Conservation (phyloP, 1,284 basidiomycete species). For the Cryptococcus sp. region DNA sequence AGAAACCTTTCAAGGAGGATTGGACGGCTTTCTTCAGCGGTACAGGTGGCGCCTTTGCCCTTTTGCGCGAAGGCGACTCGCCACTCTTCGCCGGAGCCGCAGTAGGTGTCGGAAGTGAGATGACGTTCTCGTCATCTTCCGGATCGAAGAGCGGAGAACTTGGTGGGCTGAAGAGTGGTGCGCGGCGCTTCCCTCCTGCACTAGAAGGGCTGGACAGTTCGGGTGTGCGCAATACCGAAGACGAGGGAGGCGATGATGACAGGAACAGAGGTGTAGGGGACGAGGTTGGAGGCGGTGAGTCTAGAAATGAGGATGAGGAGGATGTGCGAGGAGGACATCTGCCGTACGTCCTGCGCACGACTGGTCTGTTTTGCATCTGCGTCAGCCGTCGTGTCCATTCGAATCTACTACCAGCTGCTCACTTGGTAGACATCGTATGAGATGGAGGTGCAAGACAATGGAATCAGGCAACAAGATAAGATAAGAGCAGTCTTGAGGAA, state of each 20-base stretch:
- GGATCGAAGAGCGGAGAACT: constrained; percentile 12
- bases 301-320: constrained; percentile 22
- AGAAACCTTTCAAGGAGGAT: constrained; percentile 39
- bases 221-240: constrained; percentile 18
- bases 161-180: neutral
- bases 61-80: neutral
- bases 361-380: constrained; percentile 22
- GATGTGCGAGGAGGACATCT: constrained; percentile 16
- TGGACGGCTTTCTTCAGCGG: constrained; percentile 20
- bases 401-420: neutral
- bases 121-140: constrained; percentile 15
- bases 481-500: constrained; percentile 1
- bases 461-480: neutral
- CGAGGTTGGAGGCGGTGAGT: constrained; percentile 11
- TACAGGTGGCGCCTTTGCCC: neutral
- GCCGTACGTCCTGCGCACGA: constrained; percentile 41
- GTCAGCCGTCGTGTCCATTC: neutral
- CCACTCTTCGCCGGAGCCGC: neutral
- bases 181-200: neutral
- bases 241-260: constrained; percentile 18
- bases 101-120: neutral
- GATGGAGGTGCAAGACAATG: neutral
- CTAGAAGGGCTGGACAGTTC: constrained; percentile 5
- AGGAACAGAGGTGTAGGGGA: constrained; percentile 3
- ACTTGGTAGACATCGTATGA: constrained; percentile 9